Evolutionary conservation across 192 early-diverging fungal species (phyloP).

Genomic region (Coemansia sp.): DNA sequence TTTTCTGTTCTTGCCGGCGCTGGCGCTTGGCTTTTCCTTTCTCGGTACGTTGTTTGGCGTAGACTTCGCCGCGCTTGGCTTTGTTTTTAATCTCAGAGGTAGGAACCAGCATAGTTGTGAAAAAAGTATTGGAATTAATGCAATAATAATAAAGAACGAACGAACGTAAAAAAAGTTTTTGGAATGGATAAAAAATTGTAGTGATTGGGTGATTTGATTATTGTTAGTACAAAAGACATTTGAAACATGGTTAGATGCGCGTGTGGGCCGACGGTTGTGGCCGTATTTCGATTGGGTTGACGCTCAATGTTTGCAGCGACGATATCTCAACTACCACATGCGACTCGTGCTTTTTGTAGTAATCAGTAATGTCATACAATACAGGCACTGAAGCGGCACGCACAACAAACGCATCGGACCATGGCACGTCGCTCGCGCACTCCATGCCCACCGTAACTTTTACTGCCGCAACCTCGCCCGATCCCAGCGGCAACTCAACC

Average conservation of each 20-base stretch:
- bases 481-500: conserved; percentile 37
- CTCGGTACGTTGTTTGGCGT: conserved; percentile 66
- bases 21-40: conserved; percentile 77
- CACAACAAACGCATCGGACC: conserved; percentile 36
- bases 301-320: neutral
- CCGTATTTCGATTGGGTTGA: conserved; percentile 40
- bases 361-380: conserved; percentile 14
- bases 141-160: too few relatives aligned
- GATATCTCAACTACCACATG: conserved; percentile 1
- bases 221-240: too few relatives aligned
- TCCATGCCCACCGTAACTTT: conserved; percentile 17
- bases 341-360: conserved; percentile 14
- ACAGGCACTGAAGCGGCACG: conserved; percentile 7
- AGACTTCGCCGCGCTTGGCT: conserved; percentile 80
- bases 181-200: too few relatives aligned
- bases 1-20: conserved; percentile 67
- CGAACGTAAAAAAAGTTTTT: too few relatives aligned
- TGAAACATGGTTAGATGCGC: conserved; percentile 11
- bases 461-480: conserved; percentile 33
- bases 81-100: conserved; percentile 76
- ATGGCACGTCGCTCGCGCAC: conserved; percentile 19
- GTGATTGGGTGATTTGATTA: too few relatives aligned
- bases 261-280: conserved; percentile 32
- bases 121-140: neutral
- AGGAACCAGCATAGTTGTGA: conserved; percentile 4